Conservation (phyloP, 2,329 filamentous ascomycete genomes). For the Drechslerella stenobrocha region DNA sequence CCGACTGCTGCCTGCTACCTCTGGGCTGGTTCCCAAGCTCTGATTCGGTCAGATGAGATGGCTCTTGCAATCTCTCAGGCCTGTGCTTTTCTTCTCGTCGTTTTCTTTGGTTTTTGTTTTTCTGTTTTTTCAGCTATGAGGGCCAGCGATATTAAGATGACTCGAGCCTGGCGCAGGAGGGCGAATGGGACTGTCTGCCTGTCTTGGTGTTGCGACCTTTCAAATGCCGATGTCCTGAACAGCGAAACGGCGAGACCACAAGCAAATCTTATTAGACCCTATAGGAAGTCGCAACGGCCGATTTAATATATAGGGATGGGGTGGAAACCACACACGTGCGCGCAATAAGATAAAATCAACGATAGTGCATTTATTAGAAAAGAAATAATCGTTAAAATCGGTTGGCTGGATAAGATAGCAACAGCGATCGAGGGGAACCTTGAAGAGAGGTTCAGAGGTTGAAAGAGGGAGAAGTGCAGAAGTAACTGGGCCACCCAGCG, state of each 20-base stretch:
- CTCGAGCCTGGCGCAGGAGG: not conserved
- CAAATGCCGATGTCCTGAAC: conserved; percentile 17
- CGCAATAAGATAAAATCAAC: conserved; percentile 5
- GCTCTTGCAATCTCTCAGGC: not conserved
- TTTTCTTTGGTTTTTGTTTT: not conserved
- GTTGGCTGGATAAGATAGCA: conserved; percentile 47
- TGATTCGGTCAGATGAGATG: conserved; percentile 31
- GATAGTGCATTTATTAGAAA: not conserved
- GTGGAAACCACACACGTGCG: not conserved
- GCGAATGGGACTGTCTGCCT: conserved; percentile 24
- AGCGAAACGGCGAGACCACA: conserved; percentile 16
- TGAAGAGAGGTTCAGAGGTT: not conserved
- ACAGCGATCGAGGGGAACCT: conserved; percentile 10
- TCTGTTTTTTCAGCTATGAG: not conserved
- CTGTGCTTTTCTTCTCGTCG: not conserved
- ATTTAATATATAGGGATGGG: conserved; percentile 29
- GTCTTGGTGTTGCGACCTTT: conserved; percentile 4
- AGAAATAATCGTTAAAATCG: conserved; percentile 27
- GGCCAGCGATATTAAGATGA: not conserved
- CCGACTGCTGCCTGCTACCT: conserved; percentile 25
- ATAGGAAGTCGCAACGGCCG: conserved; percentile 37
- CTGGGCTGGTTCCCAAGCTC: conserved; percentile 39
- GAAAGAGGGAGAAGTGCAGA: conserved; percentile 38
- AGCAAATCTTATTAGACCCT: conserved; percentile 31
- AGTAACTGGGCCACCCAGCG: conserved; percentile 32